phyloP scores from a whole-genome alignment of 495 filamentous ascomycete genomes.

The Arthonia radiata region DNA sequence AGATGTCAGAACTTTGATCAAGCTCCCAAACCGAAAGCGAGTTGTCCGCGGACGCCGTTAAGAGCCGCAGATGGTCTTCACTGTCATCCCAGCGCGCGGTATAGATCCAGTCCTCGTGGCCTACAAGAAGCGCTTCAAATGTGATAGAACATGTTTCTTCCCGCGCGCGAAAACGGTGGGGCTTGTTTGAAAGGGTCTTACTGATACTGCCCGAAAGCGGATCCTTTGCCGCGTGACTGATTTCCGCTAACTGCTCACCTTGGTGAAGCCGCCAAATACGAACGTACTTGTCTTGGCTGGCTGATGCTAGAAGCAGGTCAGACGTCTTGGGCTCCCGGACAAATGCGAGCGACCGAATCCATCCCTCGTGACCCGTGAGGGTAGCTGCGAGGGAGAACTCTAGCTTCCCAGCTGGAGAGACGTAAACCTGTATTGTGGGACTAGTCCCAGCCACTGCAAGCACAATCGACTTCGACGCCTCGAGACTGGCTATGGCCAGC shows the following conservation, averaged over 20 bases:
- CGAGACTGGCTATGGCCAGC: constrained; percentile 36
- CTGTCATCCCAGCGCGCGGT: constrained; percentile 46
- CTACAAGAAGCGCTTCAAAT: constrained; percentile 83
- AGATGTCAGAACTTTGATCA: constrained; percentile 62
- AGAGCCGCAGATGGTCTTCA: constrained; percentile 35
- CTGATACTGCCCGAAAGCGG: constrained; percentile 34
- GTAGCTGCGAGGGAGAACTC: constrained; percentile 53
- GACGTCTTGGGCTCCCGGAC: constrained; percentile 27
- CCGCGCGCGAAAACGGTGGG: constrained; percentile 38
- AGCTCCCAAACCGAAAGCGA: constrained; percentile 81
- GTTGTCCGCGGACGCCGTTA: constrained; percentile 86
- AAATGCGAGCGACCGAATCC: constrained; percentile 71
- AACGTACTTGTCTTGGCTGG: constrained; percentile 94
- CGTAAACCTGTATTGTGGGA: constrained; percentile 51
- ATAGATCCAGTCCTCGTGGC: constrained; percentile 97
- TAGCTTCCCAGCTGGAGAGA: constrained; percentile 16
- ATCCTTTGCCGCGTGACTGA: constrained; percentile 12
- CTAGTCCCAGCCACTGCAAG: constrained; percentile 70
- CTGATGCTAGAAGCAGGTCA: constrained; percentile 70
- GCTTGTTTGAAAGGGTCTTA: constrained; percentile 59
- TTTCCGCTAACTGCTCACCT: constrained; percentile 33
- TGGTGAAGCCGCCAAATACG: constrained; percentile 71
- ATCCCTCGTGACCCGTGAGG: constrained; percentile 78
- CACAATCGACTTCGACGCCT: constrained; percentile 23
- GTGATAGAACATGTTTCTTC: constrained; percentile 48